Base-by-base conservation (phyloP, 2,329 filamentous ascomycete species). In the Thelonectria olida region DNA sequence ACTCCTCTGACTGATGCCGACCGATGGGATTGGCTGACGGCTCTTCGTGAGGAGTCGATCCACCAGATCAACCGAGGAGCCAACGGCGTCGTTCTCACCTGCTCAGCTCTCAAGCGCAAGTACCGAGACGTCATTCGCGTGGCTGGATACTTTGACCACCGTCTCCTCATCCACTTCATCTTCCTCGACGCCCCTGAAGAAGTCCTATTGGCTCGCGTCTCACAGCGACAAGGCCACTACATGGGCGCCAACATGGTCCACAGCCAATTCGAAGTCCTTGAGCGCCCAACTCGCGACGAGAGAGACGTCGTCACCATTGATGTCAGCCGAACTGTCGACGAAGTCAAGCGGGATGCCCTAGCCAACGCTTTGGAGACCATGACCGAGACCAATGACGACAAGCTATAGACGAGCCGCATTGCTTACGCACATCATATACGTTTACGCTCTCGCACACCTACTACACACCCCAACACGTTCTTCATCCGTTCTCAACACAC, bases 211-310 rank as follows among this genome's bases (percentile, higher is more conserved):
- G 81, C 90, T 69, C 88, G 96, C 8, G 94, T 98, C 8, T 83
- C 84, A 31, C 82, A 85, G 38, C 87, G 96, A 68, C 80, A 94
- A 79, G 89, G 89, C 53, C 96, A 99, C 76, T 99, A 96, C 79
- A 97, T 99, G 94, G 95, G 96, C 71, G 91, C 92, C 69, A 87
- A 88, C 72, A 98, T 99, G 95, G 94, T 99, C 8, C 89, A 91
- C 72, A 97, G 93, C 79, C 96, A 99, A 76, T 91, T 98, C 67
- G 87, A 90, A 64, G 90, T 89, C 53, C 85, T 99, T n/a, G 95
- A 99, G 79, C 88, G 90, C 64, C 96, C 96, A 0, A 83, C 83
- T 52, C 78, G 80, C 45, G 87, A 92, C 56, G 91, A 93, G 73
- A 83, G 78, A 20, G 92, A 96, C 76, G 90, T 92, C 63, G 84